A percentile compares a stretch with the other conserved stretches of the same genome.
Evolutionary conservation across 257 asterid genomes (phyloP).

Genomic region (Lycium barbarum): DNA sequence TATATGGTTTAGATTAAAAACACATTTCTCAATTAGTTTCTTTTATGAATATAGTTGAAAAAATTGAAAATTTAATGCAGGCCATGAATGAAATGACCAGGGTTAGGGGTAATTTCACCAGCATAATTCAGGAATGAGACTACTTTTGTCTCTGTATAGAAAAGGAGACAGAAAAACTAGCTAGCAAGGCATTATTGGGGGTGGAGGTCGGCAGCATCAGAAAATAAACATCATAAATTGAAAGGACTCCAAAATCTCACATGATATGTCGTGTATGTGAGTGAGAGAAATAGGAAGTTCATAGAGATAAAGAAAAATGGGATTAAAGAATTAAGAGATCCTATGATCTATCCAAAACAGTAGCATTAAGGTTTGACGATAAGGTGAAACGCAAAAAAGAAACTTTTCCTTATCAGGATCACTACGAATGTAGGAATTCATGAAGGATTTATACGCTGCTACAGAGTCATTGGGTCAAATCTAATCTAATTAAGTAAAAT

Average conservation of each 20-base stretch:
- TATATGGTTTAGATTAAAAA: too few species aligned
- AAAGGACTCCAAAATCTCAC: constrained; percentile 40
- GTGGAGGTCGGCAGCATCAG: constrained; percentile 37
- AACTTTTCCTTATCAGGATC: not conserved
- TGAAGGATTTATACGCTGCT: not conserved
- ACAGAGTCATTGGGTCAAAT: not conserved
- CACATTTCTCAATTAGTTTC: not conserved
- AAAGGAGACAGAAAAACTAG: constrained; percentile 24
- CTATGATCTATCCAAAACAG: constrained; percentile 24
- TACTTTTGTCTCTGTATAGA: constrained; percentile 17
- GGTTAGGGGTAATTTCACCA: not conserved
- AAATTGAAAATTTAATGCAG: not conserved
- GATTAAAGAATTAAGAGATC: not conserved
- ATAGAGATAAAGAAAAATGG: not conserved
- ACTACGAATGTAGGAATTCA: not conserved
- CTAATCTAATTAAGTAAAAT: not conserved
- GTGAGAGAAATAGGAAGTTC: not conserved
- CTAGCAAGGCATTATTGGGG: constrained; percentile 6
- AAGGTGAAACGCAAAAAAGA: not conserved
- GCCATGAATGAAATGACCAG: not conserved
- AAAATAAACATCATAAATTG: constrained; percentile 32
- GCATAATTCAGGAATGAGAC: constrained; percentile 11
- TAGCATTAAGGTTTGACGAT: not conserved
- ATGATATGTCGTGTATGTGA: constrained; percentile 39
- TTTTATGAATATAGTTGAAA: not conserved